Base-by-base conservation (phyloP, 1,284 basidiomycete genomes). In the Puccinia brachypodii region DNA sequence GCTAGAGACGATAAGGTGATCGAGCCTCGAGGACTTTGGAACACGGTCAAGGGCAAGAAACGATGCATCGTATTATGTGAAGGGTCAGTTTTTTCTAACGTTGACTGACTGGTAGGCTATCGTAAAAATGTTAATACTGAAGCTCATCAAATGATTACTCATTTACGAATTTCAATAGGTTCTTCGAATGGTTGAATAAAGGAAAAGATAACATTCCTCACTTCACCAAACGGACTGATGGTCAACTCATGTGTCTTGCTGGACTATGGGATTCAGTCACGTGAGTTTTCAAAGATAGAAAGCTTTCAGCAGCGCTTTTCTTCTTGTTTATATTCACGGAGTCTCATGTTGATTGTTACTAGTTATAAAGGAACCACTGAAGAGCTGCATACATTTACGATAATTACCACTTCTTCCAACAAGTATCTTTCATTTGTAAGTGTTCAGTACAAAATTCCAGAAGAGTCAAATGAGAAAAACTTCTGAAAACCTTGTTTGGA, bases 141-240 rank as follows among this genome's bases (percentile, higher is more conserved):
- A 40, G 6, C 50, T 62, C 3, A 42, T 62, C 53, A 19, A 60
- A 42, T 31, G 28, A 53, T 58, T 42, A n/a, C 40, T 56, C 60
- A n/a, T 19, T 22, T 58, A 8, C n/a, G 11, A 25, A 40, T 81
- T 83, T 38, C 82, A 85, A 22, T 85, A 95, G 92, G 62, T 97
- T 95, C 87, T 98, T 92, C 86, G 96, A 94, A 88, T 98, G 96
- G 93, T 88, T 93, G 76, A 92, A 91, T 83, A 94, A 92, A 85
- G 92, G 92, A 66, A 91, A 91, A 83, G 89, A 91, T 19, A 92
- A 93, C 83, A 85, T 93, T 0, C 93, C 95, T 0, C 91, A 96
- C 85, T 95, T 94, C 84, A 91, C 90, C 28, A 93, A 92, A 85
- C 91, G 90, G 62, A 89, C 90, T 47, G 89, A 92, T 14, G 84